Evolutionary conservation across 1,284 basidiomycete species (phyloP).

Genomic region (Serendipita sp.): DNA sequence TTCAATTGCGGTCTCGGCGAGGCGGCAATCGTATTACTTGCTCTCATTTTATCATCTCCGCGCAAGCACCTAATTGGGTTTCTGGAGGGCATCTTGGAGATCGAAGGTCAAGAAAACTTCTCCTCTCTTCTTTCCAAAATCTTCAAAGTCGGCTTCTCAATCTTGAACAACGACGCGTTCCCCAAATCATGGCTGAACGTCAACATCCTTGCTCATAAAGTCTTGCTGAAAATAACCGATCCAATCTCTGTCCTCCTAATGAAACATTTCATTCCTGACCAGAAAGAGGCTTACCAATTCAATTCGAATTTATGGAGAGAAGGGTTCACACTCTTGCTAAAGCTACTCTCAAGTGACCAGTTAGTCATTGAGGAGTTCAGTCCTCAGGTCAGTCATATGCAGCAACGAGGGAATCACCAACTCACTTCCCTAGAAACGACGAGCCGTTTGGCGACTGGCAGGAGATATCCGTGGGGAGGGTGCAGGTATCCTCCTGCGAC

Average conservation of each 20-base stretch:
- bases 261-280: constrained; percentile 66
- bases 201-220: constrained; percentile 79
- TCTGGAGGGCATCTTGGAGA: constrained; percentile 65
- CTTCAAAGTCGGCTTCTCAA: constrained; percentile 72
- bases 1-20: constrained; percentile 80
- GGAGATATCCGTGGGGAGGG: constrained; percentile 92
- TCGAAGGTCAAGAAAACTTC: constrained; percentile 74
- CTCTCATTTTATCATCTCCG: constrained; percentile 68
- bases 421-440: constrained; percentile 51
- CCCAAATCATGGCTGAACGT: constrained; percentile 87
- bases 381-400: constrained; percentile 50
- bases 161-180: constrained; percentile 80
- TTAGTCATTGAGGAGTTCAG: constrained; percentile 89
- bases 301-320: constrained; percentile 72
- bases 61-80: constrained; percentile 67
- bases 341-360: constrained; percentile 77
- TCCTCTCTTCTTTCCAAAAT: constrained; percentile 58
- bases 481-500: constrained; percentile 62
- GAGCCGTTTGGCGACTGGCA: constrained; percentile 89
- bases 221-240: constrained; percentile 79
- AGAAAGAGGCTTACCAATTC: constrained; percentile 50
- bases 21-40: constrained; percentile 72
- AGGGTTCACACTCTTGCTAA: constrained; percentile 70
- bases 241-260: constrained; percentile 67
- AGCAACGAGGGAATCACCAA: constrained; percentile 6